Base-by-base conservation (phyloP, 352 stramenopile genomes). In the Phytopythium sindhum region DNA sequence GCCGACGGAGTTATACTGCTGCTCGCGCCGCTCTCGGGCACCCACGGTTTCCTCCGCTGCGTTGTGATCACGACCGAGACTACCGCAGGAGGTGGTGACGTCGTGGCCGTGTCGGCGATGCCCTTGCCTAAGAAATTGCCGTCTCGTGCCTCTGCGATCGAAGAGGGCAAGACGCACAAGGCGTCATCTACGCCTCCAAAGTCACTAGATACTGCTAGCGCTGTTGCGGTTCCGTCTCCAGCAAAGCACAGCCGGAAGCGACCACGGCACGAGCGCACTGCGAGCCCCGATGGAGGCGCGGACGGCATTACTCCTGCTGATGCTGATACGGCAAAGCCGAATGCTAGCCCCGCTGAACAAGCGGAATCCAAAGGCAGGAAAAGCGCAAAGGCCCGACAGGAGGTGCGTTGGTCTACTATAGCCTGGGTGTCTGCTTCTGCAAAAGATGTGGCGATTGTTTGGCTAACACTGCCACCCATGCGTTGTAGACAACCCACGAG, bases 31-130 rank as follows among this genome's bases (percentile, higher is more conserved):
- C 63, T 90, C 7, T 52, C 68, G 9, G 66, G 77, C 23, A 66
- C 69, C 28, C 65, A 81, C 61, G 64, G 60, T 24, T 69, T 65
- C 48, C 62, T 92, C 12, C 75, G 78, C 19, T 90, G 81, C 54
- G 61, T 89, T 26, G 71, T 84, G 51, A 64, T 90, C 26, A 86
- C 84, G 54, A 68, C 80, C 2, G 31, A 65, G 7, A 64, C 29
- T 4, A 53, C 28, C 3, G 26, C 29, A 21, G 7, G 23, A n/a
- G 64, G 64, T 31, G 54, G 57, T 29, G 24, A 9, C 4, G 45
- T 31, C 10, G 65, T 69, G 59, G 29, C 58, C 23, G 54, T 60
- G 39, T 37, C 54, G 14, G 17, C 33, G 35, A 4, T 23, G 21
- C 35, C 54, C 7, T 23, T 60, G 54, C n/a, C 54, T 2, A 60